A percentile compares a stretch with the other conserved stretches of the same genome.
Evolutionary conservation across 495 filamentous ascomycete genomes (phyloP).

Genomic region (Podospora fimiseda): DNA sequence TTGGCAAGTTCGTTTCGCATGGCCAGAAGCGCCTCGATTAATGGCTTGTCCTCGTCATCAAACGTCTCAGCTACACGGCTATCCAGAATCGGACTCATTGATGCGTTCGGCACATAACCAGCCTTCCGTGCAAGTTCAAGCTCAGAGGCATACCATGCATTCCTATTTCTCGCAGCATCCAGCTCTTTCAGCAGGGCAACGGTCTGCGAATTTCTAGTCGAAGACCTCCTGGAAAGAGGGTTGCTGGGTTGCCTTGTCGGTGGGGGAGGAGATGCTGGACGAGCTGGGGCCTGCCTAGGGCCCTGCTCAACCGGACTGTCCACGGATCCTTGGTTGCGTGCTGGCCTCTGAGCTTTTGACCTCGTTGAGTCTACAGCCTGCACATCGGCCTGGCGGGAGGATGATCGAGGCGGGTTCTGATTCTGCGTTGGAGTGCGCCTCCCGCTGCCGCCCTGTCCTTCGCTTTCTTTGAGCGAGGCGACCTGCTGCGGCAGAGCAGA

Average conservation of each 20-base stretch:
- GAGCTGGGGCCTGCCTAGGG: conserved; percentile 35
- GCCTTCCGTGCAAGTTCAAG: conserved; percentile 81
- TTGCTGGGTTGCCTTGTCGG: conserved; percentile 47
- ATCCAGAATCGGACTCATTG: conserved; percentile 69
- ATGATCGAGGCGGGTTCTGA: conserved; percentile 20
- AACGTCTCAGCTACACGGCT: conserved; percentile 68
- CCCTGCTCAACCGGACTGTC: conserved; percentile 44
- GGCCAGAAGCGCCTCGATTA: conserved; percentile 86
- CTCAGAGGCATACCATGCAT: conserved; percentile 96
- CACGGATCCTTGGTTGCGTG: conserved; percentile 42
- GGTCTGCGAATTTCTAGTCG: conserved; percentile 50
- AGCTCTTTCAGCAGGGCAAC: conserved; percentile 72
- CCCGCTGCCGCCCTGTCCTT: conserved; percentile 46
- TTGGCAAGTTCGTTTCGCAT: conserved; percentile 81
- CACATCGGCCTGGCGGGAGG: conserved; percentile 26
- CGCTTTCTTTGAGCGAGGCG: conserved; percentile 33
- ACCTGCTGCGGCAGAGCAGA: conserved; percentile 51
- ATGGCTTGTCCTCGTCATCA: conserved; percentile 80
- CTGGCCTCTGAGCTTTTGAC: conserved; percentile 27
- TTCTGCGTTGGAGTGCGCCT: conserved; percentile 54
- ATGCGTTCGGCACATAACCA: conserved; percentile 71
- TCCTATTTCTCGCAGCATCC: conserved; percentile 71
- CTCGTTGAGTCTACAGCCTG: conserved; percentile 25
- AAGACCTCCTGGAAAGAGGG: conserved; percentile 42
- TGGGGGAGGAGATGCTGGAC: conserved; percentile 47